Evolutionary conservation across 306 rosid species (phyloP).

Genomic region (Cicer yamashitae): DNA sequence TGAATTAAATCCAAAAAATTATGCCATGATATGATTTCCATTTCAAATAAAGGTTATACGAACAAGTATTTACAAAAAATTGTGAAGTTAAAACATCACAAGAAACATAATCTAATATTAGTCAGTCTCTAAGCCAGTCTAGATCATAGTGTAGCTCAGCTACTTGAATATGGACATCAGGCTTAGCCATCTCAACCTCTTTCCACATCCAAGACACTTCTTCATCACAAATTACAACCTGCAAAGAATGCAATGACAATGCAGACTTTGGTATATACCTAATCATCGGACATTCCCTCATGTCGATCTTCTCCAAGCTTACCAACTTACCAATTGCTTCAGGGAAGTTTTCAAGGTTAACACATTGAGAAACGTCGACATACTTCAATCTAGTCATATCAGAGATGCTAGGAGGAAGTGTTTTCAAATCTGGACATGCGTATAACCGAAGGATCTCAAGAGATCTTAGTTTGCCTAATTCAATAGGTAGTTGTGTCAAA

Average conservation of each 20-base stretch:
- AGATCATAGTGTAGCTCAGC: constrained; percentile 65
- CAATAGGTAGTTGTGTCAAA: constrained; percentile 58
- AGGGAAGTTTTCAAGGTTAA: constrained; percentile 66
- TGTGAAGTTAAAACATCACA: constrained; percentile 30
- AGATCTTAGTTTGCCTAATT: constrained; percentile 58
- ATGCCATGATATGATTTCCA: constrained; percentile 27
- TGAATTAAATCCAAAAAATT: neutral
- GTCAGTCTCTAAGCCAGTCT: constrained; percentile 79
- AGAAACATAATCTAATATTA: neutral
- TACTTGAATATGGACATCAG: constrained; percentile 63
- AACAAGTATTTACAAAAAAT: constrained; percentile 48
- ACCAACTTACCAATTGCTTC: constrained; percentile 57
- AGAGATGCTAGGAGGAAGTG: constrained; percentile 66
- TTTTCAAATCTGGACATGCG: constrained; percentile 67
- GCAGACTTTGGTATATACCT: constrained; percentile 62
- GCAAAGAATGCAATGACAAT: constrained; percentile 57
- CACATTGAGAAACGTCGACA: constrained; percentile 81
- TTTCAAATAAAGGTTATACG: constrained; percentile 30
- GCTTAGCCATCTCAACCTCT: constrained; percentile 54
- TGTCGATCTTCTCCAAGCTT: constrained; percentile 81
- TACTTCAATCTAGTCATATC: constrained; percentile 63
- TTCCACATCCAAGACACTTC: constrained; percentile 77
- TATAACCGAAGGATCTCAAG: constrained; percentile 70
- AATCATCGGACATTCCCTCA: constrained; percentile 82
- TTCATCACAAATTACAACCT: constrained; percentile 76